Evolutionary conservation across 331 rosid species (phyloP).

Genomic region (Malus hybrid): DNA sequence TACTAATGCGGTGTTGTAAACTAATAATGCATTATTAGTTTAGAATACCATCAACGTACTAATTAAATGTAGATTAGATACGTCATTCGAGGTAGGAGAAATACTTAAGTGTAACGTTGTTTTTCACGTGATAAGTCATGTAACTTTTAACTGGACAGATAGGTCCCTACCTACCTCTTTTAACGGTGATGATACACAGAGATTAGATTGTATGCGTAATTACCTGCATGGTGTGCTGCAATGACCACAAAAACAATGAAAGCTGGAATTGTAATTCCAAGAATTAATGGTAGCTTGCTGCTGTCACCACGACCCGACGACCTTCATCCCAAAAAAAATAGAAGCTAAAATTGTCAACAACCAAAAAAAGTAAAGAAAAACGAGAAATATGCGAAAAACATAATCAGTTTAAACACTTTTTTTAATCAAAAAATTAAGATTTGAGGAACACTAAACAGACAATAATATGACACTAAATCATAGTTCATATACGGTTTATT

Average conservation of each 20-base stretch:
- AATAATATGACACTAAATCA: not conserved
- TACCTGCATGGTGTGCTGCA: not conserved
- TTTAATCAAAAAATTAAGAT: no score
- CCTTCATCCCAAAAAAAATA: not conserved
- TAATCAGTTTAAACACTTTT: no score
- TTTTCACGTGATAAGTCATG: not conserved
- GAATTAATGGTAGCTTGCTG: constrained; percentile 2
- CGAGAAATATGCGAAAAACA: not conserved
- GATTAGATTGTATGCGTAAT: not conserved
- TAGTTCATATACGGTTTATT: not conserved
- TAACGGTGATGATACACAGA: not conserved
- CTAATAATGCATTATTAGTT: not conserved
- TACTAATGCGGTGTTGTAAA: not conserved
- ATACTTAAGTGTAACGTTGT: no score
- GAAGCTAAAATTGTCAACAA: not conserved
- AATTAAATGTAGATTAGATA: no score
- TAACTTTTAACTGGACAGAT: not conserved
- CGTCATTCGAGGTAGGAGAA: no score
- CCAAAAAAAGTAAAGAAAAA: not conserved
- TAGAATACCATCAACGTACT: no score
- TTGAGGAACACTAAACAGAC: not conserved
- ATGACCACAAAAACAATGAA: not conserved
- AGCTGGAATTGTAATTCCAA: constrained; percentile 9
- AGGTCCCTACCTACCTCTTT: not conserved
- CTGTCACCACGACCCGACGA: not conserved